Evolutionary conservation across 345 rosid species (phyloP).

Genomic region (Lepidium aucheri): DNA sequence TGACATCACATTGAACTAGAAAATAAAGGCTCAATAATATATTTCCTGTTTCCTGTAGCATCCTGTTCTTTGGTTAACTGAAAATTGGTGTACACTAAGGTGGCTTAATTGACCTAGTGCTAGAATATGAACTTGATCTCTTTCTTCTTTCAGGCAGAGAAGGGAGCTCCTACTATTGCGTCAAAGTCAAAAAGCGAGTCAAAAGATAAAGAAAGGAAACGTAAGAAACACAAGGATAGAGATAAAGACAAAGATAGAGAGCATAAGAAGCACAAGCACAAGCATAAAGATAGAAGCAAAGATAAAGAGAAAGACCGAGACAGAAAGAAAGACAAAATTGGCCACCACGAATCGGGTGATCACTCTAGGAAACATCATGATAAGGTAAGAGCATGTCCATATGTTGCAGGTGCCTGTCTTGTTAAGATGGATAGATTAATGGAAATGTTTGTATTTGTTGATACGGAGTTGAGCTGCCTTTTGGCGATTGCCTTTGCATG

Average conservation of each 20-base stretch:
- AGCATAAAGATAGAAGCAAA: conserved; percentile 76
- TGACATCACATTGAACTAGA: not conserved
- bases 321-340: conserved; percentile 68
- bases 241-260: conserved; percentile 86
- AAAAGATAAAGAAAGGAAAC: conserved; percentile 86
- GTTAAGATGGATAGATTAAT: not conserved
- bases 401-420: conserved; percentile 8
- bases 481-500: not conserved
- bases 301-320: conserved; percentile 77
- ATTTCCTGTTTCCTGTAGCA: not conserved
- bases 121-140: not conserved
- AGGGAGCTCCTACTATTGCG: conserved; percentile 67
- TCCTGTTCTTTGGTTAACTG: not conserved
- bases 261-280: conserved; percentile 87
- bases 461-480: conserved; percentile 1
- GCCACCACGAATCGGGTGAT: conserved; percentile 73
- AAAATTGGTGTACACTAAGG: not conserved
- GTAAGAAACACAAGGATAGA: conserved; percentile 77
- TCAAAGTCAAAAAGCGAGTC: conserved; percentile 64
- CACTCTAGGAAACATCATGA: conserved; percentile 81
- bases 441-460: not conserved
- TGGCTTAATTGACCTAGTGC: not conserved
- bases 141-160: conserved; percentile 46
- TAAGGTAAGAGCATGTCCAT: conserved; percentile 48
- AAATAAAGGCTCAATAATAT: not conserved